Base-by-base conservation (phyloP, 768 basidiomycete species). In the Pulveroboletus ravenelii region DNA sequence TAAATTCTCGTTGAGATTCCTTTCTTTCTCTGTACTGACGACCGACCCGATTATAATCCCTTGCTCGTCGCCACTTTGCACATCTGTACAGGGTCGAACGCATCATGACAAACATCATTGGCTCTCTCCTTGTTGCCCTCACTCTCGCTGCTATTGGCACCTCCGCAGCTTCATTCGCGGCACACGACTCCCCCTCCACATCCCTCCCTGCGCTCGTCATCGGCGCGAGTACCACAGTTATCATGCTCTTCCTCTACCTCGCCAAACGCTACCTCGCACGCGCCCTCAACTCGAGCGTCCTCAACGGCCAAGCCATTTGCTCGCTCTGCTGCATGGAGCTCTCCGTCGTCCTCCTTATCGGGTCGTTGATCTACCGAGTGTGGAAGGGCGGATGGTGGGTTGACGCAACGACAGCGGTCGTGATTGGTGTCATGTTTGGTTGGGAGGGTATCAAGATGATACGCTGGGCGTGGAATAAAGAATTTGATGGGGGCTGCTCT, bases 371-470 rank as follows among this genome's bases (percentile, higher is more conserved):
- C 27, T 75, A 63, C 39, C 59, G 68, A 7, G 54, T 70, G 5
- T 75, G 76, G 76, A 50, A 59, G 6, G 69, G 72, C n/a, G 77
- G 75, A 0, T 77, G 76, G 77, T 77, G 77, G 76, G 60, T 75
- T 12, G 77, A 77, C 48, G 58, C 71, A 17, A 70, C 68, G n/a
- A 76, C 76, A 10, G 65, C 74, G 1, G 65, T 77, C 23, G 46
- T 69, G 10, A 63, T 77, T 30, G 69, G 67, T 3, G 3, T 74
- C 8, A 55, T 77, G 41, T 77, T 77, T 47, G 73, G 68, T 10
- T 72, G 74, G 72, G 76, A 77, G 42, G 76, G 74, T 1, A 14
- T 61, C 36, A 75, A 76, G 53, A 72, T 76, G 73, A 47, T 73
- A 12, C 57, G 63, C 41, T 75, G 74, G 74, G 73, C 65, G 12